These are phyloP conservation scores for Penicillium sp. DNA, from an alignment of 2,329 filamentous ascomycete species.

Conservation along the genomic window DNA sequence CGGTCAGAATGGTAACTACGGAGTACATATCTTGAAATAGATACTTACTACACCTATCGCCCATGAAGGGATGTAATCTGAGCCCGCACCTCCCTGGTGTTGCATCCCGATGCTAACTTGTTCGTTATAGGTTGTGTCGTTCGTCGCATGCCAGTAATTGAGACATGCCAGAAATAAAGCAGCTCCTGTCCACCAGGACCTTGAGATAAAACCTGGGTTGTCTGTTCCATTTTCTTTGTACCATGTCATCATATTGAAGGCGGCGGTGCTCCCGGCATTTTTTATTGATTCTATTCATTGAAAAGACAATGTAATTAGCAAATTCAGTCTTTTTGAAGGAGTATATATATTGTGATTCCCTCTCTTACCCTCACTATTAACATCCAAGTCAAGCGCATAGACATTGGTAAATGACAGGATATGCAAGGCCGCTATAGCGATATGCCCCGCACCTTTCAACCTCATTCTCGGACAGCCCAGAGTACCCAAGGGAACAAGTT, in stretches of 20 bases:
- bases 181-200: slow-evolving; percentile 73
- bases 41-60: not conserved
- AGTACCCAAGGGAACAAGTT: not conserved
- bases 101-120: slow-evolving; percentile 46
- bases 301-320: not conserved
- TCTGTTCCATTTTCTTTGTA: slow-evolving; percentile 52
- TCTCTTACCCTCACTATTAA: slow-evolving; percentile 1
- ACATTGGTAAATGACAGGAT: slow-evolving; percentile 1
- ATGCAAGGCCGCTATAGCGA: slow-evolving; percentile 2
- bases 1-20: not conserved
- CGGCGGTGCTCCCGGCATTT: slow-evolving; percentile 39
- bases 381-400: slow-evolving; percentile 1
- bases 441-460: not conserved
- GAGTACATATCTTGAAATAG: slow-evolving; percentile 49
- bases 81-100: slow-evolving; percentile 18
- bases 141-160: slow-evolving; percentile 67
- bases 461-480: not conserved
- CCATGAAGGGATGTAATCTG: not conserved
- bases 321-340: not conserved
- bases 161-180: slow-evolving; percentile 67
- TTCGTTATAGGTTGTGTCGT: slow-evolving; percentile 61
- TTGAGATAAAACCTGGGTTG: slow-evolving; percentile 57
- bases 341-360: slow-evolving; percentile 1
- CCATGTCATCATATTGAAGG: slow-evolving; percentile 50
- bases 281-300: slow-evolving; percentile 35